Percentiles rank a stretch among this genome's conserved stretches.
Evolutionary conservation across 2,329 filamentous ascomycete genomes (phyloP).

Genomic region (Aspergillus thermomutatus): DNA sequence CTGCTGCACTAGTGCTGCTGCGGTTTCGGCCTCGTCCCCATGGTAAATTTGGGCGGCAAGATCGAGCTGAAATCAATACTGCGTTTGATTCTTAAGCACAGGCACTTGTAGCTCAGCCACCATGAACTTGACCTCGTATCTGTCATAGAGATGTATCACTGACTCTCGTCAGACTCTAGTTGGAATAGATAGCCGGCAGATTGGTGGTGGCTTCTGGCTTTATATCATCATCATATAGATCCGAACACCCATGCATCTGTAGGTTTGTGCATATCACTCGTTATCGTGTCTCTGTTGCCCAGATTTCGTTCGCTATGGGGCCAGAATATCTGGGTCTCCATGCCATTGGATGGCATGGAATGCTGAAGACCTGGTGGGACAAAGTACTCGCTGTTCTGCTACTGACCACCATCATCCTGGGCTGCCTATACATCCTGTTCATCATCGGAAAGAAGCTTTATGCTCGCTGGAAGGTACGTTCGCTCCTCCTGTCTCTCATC

Average conservation of each 20-base stretch:
- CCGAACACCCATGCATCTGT: background rate
- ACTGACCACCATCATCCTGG: conserved; percentile 11
- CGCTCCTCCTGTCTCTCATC: background rate
- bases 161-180: background rate
- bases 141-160: background rate
- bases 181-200: background rate
- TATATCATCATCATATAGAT: background rate
- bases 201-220: background rate
- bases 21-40: background rate
- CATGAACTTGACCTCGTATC: background rate
- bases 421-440: conserved; percentile 9
- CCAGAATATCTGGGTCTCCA: conserved; percentile 15
- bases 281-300: background rate
- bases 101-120: background rate
- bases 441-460: conserved; percentile 7
- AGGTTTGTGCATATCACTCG: background rate
- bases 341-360: conserved; percentile 16
- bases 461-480: conserved; percentile 10
- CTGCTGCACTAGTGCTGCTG: background rate
- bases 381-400: conserved; percentile 12
- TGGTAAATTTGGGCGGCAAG: background rate
- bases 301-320: conserved; percentile 9
- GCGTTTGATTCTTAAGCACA: background rate
- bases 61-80: background rate
- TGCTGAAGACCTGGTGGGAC: conserved; percentile 17